Base-by-base conservation (phyloP, 2,329 filamentous ascomycete species). In the Fusarium metavorans region DNA sequence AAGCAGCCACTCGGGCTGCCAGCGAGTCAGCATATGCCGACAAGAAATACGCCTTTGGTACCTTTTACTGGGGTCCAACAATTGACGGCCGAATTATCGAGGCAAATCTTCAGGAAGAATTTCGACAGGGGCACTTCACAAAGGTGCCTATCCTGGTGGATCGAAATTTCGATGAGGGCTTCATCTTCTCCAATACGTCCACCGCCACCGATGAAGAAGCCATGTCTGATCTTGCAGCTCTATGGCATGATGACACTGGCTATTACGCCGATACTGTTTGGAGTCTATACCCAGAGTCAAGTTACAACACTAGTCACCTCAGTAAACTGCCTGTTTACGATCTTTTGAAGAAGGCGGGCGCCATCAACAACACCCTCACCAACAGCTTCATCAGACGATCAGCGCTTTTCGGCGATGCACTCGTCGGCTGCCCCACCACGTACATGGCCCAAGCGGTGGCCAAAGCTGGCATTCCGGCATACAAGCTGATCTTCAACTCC, bases 401-500 rank as follows among this genome's bases (percentile, higher is more conserved):
- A 2, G 64, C 64, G 1, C 45, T 66, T 16, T 66, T 66, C 10
- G 64, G 64, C 6, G 57, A 66, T 10, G 64, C 64, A 2, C 32
- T 67, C 6, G 37, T 67, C 5, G 45, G 34, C n/a, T 67, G 64
- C 14, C 64, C 57, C 7, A 43, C 45, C 23, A 60, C 45, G 16
- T 62, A 41, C 23, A 54, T 66, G 13, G 32, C 64, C 14, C 18
- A 62, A 45, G 64, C 64, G 4, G 56, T 66, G 27, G n/a, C 56
- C 2, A 30, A 66, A 25, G 64, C 57, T 18, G 64, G 64, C 18
- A 6, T 41, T 9, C 34, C 64, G 9, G 54, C 57, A 1, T 66
- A 66, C 25, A 66, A 66, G 34, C n/a, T 61, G 23, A 37, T 66
- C 35, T 66, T 66, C 27, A 66, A 66, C 20, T 54, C 64, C 14